Evolutionary conservation across 495 filamentous ascomycete genomes (phyloP), one percentile per base, ranked within the genome.

Genomic region (Staphylotrichum longicolle): DNA sequence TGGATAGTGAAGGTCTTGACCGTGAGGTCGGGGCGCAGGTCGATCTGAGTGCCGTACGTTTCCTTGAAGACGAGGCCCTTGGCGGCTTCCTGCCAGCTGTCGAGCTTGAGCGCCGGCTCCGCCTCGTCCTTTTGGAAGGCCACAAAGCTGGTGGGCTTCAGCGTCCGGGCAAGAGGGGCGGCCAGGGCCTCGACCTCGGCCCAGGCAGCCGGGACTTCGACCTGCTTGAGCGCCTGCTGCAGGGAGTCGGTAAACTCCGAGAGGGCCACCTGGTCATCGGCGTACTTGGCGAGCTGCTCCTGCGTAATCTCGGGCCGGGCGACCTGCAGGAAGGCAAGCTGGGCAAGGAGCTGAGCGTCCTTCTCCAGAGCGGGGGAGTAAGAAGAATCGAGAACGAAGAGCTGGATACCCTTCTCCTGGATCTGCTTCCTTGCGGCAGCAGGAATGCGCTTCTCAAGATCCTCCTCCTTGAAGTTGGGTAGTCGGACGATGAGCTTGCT

Each of bases 1-100:
- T 86, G 86, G 52, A 96, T 86, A 40, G 91, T 89, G 71, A 82
- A 87, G 5, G 93, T 97, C 83, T 96, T 90, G 69, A 89, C 83
- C 5, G 86, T 76, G 34, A 95, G 76, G 69, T 98, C 94, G 47
- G 94, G 94, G 12, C 94, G 88, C 20, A 98, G 85, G 44, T 80
- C 79, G 60, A 77, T 77, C 68, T 84, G 79, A 20, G 89, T 93
- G 51, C 81, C 85, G 66, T 91, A 96, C 10, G 92, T 94, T 78
- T 98, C 95, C 78, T 93, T 96, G 85, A 98, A 98, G 8, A 84
- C 83, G 57, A 98, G 79, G 34, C 87, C 90, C 74, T 94, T 92
- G 3, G 94, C 95, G 58, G 86, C 91, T 47, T 85, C 85, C 70
- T 89, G 78, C 88, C 91, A 95, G 67, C 84, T 81, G 66, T 84